Percentiles rank a stretch among this genome's conserved stretches.
Conservation (phyloP, 2,329 filamentous ascomycete genomes). For the Neoscytalidium dimidiatum region DNA sequence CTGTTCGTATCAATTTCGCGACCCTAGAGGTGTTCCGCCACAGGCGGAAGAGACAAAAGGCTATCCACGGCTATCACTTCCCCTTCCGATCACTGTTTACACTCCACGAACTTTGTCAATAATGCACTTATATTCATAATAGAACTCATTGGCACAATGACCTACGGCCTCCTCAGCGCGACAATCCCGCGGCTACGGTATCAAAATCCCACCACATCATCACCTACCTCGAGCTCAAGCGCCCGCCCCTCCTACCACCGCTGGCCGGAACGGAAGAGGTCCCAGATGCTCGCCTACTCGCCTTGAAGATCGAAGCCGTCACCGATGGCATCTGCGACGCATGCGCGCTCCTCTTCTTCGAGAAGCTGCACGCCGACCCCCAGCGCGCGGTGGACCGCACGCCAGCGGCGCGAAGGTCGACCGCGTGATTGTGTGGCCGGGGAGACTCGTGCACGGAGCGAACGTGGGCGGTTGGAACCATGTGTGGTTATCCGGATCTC, state of each 20-base stretch:
- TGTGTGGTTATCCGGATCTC: slow-evolving; percentile 37
- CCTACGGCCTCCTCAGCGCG: slow-evolving; percentile 26
- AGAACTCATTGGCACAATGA: background rate
- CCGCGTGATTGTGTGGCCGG: background rate
- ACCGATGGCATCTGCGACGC: background rate
- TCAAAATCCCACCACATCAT: background rate
- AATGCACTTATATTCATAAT: too few relatives aligned
- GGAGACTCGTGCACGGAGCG: background rate
- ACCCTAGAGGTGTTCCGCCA: background rate
- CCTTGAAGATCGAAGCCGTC: background rate
- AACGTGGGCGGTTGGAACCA: slow-evolving; percentile 32
- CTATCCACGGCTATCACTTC: background rate
- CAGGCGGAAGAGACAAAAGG: background rate
- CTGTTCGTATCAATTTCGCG: background rate
- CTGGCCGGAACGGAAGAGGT: background rate
- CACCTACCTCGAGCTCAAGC: background rate
- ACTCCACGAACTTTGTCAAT: too few relatives aligned
- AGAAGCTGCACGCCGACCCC: background rate
- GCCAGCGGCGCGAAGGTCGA: background rate
- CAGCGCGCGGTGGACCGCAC: background rate
- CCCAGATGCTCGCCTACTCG: background rate
- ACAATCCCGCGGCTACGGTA: background rate
- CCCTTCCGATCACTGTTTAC: background rate
- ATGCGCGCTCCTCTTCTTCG: background rate
- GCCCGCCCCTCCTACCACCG: background rate